phyloP scores from a whole-genome alignment of 2,329 filamentous ascomycete species.

The Aspergillus uvarum region DNA sequence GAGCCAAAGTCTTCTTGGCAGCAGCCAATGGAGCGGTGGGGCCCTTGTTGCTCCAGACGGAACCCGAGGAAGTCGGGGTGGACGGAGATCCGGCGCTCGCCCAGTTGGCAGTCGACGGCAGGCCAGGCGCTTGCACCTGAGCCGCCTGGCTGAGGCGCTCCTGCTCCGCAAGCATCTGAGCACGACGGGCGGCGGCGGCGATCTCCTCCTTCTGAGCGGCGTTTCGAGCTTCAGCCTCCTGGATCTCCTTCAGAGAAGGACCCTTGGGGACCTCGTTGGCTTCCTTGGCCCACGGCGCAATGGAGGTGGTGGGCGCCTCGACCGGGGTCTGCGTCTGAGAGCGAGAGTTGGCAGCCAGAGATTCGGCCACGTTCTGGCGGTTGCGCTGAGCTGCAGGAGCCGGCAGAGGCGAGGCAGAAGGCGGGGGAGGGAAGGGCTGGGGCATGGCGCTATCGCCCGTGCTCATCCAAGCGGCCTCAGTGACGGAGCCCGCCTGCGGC shows the following conservation, averaged over 20 bases:
- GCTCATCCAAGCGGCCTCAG: slow-evolving; percentile 56
- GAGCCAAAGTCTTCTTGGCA: slow-evolving; percentile 84
- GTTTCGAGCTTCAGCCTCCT: slow-evolving; percentile 90
- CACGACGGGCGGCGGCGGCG: slow-evolving; percentile 73
- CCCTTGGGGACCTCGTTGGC: slow-evolving; percentile 70
- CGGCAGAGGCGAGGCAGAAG: slow-evolving; percentile 77
- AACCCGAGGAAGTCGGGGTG: slow-evolving; percentile 53
- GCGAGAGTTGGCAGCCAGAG: slow-evolving; percentile 61
- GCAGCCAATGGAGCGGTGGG: slow-evolving; percentile 39
- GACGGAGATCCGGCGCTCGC: slow-evolving; percentile 71
- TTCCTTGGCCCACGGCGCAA: slow-evolving; percentile 96
- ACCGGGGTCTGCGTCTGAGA: slow-evolving; percentile 76
- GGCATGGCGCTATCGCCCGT: slow-evolving; percentile 67
- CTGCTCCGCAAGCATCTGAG: slow-evolving; percentile 67
- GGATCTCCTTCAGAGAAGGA: slow-evolving; percentile 92
- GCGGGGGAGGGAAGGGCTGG: slow-evolving; percentile 65
- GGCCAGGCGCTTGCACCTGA: slow-evolving; percentile 67
- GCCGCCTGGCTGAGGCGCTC: slow-evolving; percentile 65
- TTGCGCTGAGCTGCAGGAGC: slow-evolving; percentile 86
- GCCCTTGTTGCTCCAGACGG: slow-evolving; percentile 54
- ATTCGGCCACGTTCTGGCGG: slow-evolving; percentile 78
- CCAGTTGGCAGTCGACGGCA: slow-evolving; percentile 89
- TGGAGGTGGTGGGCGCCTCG: slow-evolving; percentile 66
- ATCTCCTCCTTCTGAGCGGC: slow-evolving; percentile 84
- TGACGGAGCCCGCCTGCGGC: slow-evolving; percentile 42